phyloP scores from a whole-genome alignment of 495 filamentous ascomycete species.

The Platismatia glauca region DNA sequence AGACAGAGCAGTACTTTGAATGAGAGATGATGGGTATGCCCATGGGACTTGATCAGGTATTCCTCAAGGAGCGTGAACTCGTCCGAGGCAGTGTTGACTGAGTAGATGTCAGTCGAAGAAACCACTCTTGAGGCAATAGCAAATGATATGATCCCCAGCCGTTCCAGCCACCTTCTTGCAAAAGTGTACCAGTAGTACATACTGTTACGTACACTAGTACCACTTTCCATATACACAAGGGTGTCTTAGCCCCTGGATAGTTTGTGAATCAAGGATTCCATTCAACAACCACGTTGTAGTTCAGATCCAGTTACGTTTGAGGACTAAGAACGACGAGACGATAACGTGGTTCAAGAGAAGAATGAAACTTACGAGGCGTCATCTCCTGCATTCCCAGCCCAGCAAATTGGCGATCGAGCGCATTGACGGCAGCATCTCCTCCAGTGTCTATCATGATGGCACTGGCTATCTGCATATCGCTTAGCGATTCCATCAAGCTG shows the following conservation, averaged over 20 bases:
- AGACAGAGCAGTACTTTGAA: conserved; percentile 30
- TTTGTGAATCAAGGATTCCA: too few species aligned
- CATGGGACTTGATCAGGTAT: conserved; percentile 57
- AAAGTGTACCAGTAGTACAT: too few species aligned
- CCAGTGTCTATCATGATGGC: conserved; percentile 58
- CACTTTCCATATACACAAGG: too few species aligned
- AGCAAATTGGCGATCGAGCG: conserved; percentile 58
- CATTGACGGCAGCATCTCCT: conserved; percentile 32
- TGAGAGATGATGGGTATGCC: conserved; percentile 47
- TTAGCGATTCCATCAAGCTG: conserved; percentile 50
- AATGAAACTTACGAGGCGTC: conserved; percentile 39
- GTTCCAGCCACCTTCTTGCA: too few species aligned
- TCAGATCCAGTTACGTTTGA: too few species aligned
- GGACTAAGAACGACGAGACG: background rate
- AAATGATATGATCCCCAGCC: too few species aligned
- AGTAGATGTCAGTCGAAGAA: background rate
- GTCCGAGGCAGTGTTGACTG: conserved; percentile 41
- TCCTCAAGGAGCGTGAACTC: conserved; percentile 55
- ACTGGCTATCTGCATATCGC: conserved; percentile 68
- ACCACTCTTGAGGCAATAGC: too few species aligned
- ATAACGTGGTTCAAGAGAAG: background rate
- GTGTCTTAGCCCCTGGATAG: too few species aligned
- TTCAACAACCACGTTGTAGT: too few species aligned
- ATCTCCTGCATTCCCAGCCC: conserved; percentile 64
- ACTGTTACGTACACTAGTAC: too few species aligned